Evolutionary conservation across 306 rosid genomes (phyloP).

Genomic region (Gillenia trifoliata): DNA sequence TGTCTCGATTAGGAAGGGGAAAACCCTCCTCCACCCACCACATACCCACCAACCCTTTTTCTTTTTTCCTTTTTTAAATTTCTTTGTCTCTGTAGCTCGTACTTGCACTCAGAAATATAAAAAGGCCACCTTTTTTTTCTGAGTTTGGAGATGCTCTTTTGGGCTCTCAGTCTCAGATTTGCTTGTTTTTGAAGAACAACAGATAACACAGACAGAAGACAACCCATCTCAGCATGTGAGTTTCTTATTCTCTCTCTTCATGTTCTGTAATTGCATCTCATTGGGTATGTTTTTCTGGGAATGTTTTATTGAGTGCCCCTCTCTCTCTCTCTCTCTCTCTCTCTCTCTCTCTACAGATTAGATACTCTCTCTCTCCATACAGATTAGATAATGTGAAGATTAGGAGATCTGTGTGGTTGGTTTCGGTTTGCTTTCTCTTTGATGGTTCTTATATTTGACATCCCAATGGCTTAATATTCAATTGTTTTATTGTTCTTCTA

Average conservation of each 20-base stretch:
- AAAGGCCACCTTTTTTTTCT: not conserved
- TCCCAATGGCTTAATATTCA: not conserved
- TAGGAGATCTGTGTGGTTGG: not conserved
- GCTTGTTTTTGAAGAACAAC: constrained; percentile 5
- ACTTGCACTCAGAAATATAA: not conserved
- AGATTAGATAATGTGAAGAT: constrained; percentile 1
- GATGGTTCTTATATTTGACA: not conserved
- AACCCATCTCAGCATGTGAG: constrained; percentile 2
- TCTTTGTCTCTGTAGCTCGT: not conserved
- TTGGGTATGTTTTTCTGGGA: not conserved
- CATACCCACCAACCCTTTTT: not conserved
- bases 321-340: too few species aligned
- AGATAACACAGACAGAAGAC: constrained; percentile 4
- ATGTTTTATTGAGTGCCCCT: not conserved
- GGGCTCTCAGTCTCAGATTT: constrained; percentile 18
- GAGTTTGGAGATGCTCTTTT: not conserved
- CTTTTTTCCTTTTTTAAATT: too few species aligned
- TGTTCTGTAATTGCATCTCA: constrained; percentile 1
- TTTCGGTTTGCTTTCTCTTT: not conserved
- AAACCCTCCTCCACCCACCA: constrained; percentile 15
- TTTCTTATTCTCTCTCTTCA: not conserved
- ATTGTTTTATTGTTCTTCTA: not conserved
- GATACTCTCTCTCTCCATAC: too few species aligned
- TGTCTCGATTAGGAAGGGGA: constrained; percentile 6
- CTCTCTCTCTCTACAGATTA: too few species aligned